Percentiles rank a stretch among this genome's conserved stretches.
phyloP scores from a whole-genome alignment of 2,329 filamentous ascomycete species.

The Pleoardoris graminearum region DNA sequence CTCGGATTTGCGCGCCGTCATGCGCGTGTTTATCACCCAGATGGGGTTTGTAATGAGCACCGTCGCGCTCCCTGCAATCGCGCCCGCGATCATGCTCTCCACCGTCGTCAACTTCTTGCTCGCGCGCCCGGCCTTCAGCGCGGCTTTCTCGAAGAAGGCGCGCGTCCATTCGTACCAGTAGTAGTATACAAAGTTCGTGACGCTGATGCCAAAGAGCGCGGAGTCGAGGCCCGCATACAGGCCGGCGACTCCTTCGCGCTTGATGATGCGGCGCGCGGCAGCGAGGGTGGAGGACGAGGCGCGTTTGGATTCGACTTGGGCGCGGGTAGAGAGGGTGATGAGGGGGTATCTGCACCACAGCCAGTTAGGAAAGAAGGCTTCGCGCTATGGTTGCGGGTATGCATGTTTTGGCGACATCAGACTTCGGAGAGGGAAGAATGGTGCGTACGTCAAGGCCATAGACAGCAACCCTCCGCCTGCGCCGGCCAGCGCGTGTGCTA shows the following conservation, averaged over 20 bases:
- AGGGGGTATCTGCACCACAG: slow-evolving; percentile 75
- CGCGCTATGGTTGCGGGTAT: slow-evolving; percentile 1
- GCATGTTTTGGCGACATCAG: no score
- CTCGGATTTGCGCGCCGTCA: slow-evolving; percentile 84
- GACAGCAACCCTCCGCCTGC: slow-evolving; percentile 92
- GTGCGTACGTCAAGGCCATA: slow-evolving; percentile 84
- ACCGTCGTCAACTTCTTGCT: slow-evolving; percentile 84
- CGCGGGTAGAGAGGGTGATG: slow-evolving; percentile 94
- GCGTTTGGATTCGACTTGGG: slow-evolving; percentile 95
- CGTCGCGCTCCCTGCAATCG: slow-evolving; percentile 89
- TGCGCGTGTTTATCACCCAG: slow-evolving; percentile 98
- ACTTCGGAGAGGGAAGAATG: not conserved
- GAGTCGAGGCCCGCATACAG: slow-evolving; percentile 93
- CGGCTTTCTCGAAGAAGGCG: slow-evolving; percentile 78
- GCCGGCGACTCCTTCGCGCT: slow-evolving; percentile 85
- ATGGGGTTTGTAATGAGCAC: slow-evolving; percentile 98
- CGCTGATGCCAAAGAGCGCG: slow-evolving; percentile 93
- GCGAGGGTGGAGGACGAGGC: slow-evolving; percentile 82
- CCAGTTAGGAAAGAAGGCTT: slow-evolving; percentile 10
- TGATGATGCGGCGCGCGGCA: slow-evolving; percentile 82
- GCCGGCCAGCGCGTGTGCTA: slow-evolving; percentile 90
- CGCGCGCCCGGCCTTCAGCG: slow-evolving; percentile 70
- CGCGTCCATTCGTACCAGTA: slow-evolving; percentile 99
- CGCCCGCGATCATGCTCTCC: slow-evolving; percentile 94
- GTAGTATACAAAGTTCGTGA: slow-evolving; percentile 99